Conservation (phyloP, 192 early-diverging fungal species). For the Linnemannia exigua region DNA sequence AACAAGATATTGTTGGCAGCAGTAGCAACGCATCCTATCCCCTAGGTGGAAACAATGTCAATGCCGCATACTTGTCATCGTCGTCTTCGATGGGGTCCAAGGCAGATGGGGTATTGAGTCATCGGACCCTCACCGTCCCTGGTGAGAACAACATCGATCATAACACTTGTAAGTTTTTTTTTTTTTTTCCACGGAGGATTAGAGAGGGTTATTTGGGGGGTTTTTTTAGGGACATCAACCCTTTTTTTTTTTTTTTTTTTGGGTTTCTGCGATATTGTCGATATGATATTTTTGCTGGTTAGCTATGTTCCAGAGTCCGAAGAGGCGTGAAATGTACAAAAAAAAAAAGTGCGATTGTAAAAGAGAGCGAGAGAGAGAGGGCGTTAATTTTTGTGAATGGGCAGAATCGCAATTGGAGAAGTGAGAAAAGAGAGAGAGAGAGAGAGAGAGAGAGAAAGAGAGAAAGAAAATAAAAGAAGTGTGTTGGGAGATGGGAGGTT, state of each 20-base stretch:
- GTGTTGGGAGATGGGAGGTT: too few relatives aligned
- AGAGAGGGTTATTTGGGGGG: too few relatives aligned
- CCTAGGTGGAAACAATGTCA: background rate
- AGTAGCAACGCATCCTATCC: too few relatives aligned
- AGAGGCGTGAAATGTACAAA: too few relatives aligned
- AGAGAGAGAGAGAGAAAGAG: background rate
- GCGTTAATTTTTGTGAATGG: background rate
- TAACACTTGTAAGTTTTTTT: background rate
- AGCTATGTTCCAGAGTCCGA: background rate
- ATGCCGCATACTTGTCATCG: background rate
- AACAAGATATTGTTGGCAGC: background rate
- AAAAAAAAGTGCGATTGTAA: background rate
- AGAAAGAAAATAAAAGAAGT: too few relatives aligned
- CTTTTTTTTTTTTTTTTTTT: background rate
- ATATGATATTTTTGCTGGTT: background rate
- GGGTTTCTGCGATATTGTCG: background rate
- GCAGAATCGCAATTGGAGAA: background rate
- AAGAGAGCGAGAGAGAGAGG: background rate
- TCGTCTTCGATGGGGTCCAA: too few relatives aligned
- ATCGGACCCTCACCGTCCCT: conserved; percentile 17
- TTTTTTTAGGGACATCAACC: too few relatives aligned
- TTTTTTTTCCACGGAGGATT: too few relatives aligned
- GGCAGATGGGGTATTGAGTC: conserved; percentile 10
- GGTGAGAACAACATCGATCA: background rate
- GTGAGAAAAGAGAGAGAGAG: background rate